phyloP scores from a whole-genome alignment of 345 rosid species.

The Moricandia arvensis region DNA sequence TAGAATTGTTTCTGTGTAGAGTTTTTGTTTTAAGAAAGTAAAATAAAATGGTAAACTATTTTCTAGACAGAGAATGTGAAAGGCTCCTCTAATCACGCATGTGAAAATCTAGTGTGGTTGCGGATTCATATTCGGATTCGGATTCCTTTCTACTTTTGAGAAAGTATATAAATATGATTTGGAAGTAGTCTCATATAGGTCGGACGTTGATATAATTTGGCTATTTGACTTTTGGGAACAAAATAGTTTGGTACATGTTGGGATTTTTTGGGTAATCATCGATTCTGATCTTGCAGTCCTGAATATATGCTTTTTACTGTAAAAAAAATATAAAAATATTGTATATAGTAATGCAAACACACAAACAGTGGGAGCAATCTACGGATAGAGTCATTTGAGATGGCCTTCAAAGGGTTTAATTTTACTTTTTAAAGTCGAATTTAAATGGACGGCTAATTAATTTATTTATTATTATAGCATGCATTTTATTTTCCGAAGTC shows the following conservation, averaged over 20 bases:
- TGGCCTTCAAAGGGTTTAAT: conserved; percentile 6
- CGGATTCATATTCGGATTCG: no score
- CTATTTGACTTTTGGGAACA: conserved; percentile 22
- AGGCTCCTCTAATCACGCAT: no score
- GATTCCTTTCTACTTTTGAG: no score
- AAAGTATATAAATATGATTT: not conserved
- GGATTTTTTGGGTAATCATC: not conserved
- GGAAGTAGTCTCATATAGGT: conserved; percentile 5
- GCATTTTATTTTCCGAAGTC: not conserved
- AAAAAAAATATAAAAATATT: not conserved
- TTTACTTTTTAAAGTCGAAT: conserved; percentile 6
- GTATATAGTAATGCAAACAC: not conserved
- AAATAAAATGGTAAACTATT: no score
- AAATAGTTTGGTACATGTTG: not conserved
- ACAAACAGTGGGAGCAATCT: conserved; percentile 12
- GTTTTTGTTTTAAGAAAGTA: no score
- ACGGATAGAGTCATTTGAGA: not conserved
- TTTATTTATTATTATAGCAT: not conserved
- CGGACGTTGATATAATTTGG: not conserved
- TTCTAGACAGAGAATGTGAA: no score
- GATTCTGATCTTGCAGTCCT: conserved; percentile 34
- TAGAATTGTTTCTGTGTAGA: not conserved
- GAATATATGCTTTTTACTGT: not conserved
- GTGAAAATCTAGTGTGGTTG: no score
- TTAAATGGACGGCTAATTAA: conserved; percentile 16